phyloP scores from a whole-genome alignment of 2,329 filamentous ascomycete genomes.

The Phialophora expanda region DNA sequence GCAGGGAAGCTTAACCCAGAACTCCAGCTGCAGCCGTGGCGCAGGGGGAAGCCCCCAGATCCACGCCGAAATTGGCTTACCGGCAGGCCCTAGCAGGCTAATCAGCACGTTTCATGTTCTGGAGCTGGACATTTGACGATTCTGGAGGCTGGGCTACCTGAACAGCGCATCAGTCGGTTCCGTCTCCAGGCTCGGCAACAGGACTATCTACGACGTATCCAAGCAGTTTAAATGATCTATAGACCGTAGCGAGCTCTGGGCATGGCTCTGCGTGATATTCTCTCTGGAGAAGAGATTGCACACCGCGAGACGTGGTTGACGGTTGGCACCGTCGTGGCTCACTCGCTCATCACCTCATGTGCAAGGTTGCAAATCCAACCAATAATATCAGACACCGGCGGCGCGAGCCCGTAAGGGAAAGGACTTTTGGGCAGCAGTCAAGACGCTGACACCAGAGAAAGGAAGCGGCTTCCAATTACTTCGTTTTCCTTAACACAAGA shows the following conservation, averaged over 20 bases:
- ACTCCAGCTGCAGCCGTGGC: constrained; percentile 5
- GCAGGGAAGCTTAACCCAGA: constrained; percentile 6
- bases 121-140: not conserved
- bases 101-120: constrained; percentile 12
- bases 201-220: not conserved
- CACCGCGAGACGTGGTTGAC: not conserved
- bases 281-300: not conserved
- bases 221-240: not conserved
- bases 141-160: constrained; percentile 5
- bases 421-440: not conserved
- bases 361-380: not conserved
- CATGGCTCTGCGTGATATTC: not conserved
- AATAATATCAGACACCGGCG: not conserved
- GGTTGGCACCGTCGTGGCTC: not conserved
- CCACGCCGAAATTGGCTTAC: constrained; percentile 13
- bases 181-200: not conserved
- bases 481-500: not conserved
- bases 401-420: not conserved
- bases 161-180: not conserved
- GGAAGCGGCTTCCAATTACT: not conserved
- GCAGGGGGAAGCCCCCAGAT: constrained; percentile 10
- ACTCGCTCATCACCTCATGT: not conserved
- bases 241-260: not conserved
- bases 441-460: not conserved
- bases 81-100: not conserved